phyloP scores from a whole-genome alignment of 2,329 filamentous ascomycete species.

The Stagonosporopsis chrysanthemi region DNA sequence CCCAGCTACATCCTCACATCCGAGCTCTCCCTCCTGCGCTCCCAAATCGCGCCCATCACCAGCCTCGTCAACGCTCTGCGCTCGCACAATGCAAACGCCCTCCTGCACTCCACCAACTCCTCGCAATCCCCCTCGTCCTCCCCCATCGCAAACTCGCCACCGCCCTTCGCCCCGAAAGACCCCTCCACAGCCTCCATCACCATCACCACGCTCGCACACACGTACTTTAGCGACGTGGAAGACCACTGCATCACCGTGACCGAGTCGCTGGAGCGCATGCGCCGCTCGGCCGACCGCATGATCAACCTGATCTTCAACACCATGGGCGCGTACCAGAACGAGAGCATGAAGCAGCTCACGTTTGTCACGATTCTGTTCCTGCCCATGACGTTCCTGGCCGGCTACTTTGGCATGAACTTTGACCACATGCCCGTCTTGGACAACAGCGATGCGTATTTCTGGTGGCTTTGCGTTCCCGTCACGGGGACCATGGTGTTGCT shows the following conservation, averaged over 20 bases:
- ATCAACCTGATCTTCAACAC: constrained; percentile 94
- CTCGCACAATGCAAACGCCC: constrained; percentile 67
- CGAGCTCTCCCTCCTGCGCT: constrained; percentile 82
- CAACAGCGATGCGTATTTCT: constrained; percentile 60
- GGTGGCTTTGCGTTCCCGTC: constrained; percentile 52
- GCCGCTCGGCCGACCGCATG: constrained; percentile 74
- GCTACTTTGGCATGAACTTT: constrained; percentile 70
- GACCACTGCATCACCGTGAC: constrained; percentile 87
- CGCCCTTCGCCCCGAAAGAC: constrained; percentile 31
- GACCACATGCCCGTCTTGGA: constrained; percentile 56
- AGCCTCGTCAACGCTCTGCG: constrained; percentile 85
- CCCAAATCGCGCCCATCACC: constrained; percentile 81
- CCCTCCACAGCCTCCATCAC: constrained; percentile 66
- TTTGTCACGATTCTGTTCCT: constrained; percentile 88
- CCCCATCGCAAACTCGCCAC: constrained; percentile 15
- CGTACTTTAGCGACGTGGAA: constrained; percentile 86
- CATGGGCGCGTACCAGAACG: constrained; percentile 85
- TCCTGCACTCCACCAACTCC: constrained; percentile 42
- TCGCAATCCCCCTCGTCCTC: constrained; percentile 13
- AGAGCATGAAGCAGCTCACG: constrained; percentile 89
- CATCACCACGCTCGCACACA: constrained; percentile 80
- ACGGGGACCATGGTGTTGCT: constrained; percentile 43
- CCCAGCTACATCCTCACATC: constrained; percentile 76
- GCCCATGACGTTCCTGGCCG: constrained; percentile 85
- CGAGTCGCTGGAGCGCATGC: constrained; percentile 80